Evolutionary conservation across 805 yeast genomes (phyloP).

Genomic region (Candida oleophila): DNA sequence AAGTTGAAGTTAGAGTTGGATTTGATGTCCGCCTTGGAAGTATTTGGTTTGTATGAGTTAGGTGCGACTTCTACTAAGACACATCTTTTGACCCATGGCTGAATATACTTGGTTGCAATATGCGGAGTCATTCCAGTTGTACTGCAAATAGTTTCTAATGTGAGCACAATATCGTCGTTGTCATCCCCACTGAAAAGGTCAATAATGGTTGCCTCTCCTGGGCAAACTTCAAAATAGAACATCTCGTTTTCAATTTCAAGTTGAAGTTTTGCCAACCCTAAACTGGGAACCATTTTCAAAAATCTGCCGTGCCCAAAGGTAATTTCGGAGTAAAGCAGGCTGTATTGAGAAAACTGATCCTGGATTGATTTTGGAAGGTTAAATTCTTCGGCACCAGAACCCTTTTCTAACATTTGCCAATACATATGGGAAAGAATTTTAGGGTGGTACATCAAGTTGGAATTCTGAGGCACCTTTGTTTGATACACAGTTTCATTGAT

Average conservation of each 20-base stretch:
- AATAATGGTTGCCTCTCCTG: conserved; percentile 70
- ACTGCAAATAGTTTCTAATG: conserved; percentile 30
- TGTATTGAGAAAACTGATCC: conserved; percentile 42
- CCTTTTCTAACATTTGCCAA: conserved; percentile 65
- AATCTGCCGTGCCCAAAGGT: conserved; percentile 68
- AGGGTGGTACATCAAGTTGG: conserved; percentile 42
- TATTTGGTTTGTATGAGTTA: conserved; percentile 33
- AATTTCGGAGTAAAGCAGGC: conserved; percentile 36
- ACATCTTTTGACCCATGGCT: conserved; percentile 64
- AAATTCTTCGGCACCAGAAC: conserved; percentile 35
- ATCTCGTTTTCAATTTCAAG: conserved; percentile 29
- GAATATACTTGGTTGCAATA: conserved; percentile 22
- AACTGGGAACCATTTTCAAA: conserved; percentile 53
- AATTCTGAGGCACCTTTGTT: conserved; percentile 11
- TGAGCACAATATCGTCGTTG: conserved; percentile 19
- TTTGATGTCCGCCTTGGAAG: neutral
- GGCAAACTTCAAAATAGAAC: conserved; percentile 49
- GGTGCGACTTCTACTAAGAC: conserved; percentile 45
- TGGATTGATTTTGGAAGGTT: conserved; percentile 48
- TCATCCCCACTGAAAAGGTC: conserved; percentile 41
- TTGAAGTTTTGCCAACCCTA: conserved; percentile 63
- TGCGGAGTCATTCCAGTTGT: conserved; percentile 43
- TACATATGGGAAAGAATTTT: conserved; percentile 72
- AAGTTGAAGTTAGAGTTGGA: neutral
- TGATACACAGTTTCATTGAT: conserved; percentile 36